Evolutionary conservation across 371 early-diverging fungal genomes (phyloP), one percentile per base, ranked within the genome.

Genomic region (Mortierella sp.): DNA sequence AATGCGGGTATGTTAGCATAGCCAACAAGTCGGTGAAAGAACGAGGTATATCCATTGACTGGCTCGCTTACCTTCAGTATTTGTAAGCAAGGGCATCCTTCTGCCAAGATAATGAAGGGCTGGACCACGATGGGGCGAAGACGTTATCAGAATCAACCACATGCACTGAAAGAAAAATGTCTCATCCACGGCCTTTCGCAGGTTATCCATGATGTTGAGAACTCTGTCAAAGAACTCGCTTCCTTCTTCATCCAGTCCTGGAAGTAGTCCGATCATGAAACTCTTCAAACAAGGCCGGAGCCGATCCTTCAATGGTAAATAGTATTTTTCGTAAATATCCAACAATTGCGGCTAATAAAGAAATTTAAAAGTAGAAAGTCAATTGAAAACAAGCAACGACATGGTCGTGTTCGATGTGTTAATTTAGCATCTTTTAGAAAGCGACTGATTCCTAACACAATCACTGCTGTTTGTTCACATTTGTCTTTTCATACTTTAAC

Each of bases 171-270:
- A 93, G 81, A 96, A 96, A 69, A 90, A 92, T 1, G 90, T 81
- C 28, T 88, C 82, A 40, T 93, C 95, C 28, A 96, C 92, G 3
- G 86, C 85, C 28, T 87, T 86, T 26, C 88, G 84, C 34, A 97
- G 66, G 55, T 75, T 75, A 78, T 96, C 94, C 42, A 97, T 73
- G 75, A 96, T 83, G 3, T 78, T 67, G 40, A 95, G 85, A 31
- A 91, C 93, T 82, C 92, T 79, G 61, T 93, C 93, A 77, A 94
- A 95, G 71, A 88, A 92, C 71, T 98, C 98, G 78, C 89, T 93
- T 35, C 94, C 93, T 76, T 96, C 97, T 70, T 97, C 97, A 61
- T 98, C 98, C 15, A 98, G 75, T 10, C 93, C 95, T 1, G 97
- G 95, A 28, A 97, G 83, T 23, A 98, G 62, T 0, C 95, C 96